Percentiles rank a stretch among this genome's conserved stretches.
phyloP scores from a whole-genome alignment of 805 yeast genomes.

The Allodekkera sacchari region DNA sequence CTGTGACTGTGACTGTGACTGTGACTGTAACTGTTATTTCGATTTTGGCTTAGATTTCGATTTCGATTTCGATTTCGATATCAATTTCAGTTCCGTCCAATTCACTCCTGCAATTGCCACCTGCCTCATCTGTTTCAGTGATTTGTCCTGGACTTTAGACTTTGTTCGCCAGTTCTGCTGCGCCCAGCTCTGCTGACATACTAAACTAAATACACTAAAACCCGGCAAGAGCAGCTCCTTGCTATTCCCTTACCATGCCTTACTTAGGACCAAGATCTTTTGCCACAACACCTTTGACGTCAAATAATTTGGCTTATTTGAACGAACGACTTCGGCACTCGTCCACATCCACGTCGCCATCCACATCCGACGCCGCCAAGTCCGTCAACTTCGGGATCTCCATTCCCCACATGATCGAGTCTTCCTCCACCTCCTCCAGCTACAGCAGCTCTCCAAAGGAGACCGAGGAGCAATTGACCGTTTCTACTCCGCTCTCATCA shows the following conservation, averaged over 20 bases:
- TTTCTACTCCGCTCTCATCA: constrained; percentile 22
- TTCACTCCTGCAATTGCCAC: too few species aligned
- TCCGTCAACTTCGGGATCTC: constrained; percentile 8
- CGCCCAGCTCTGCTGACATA: too few species aligned
- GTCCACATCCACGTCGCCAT: constrained; percentile 1
- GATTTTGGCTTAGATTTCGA: too few species aligned
- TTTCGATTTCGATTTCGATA: too few species aligned
- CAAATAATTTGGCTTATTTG: constrained; percentile 23
- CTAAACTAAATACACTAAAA: too few species aligned
- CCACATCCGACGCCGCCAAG: constrained; percentile 1
- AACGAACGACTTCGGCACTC: constrained; percentile 9
- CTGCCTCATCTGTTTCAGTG: too few species aligned
- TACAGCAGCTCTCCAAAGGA: constrained; percentile 14
- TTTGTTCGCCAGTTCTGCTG: too few species aligned
- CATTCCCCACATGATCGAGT: constrained; percentile 9
- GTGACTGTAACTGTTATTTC: too few species aligned
- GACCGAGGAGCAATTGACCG: constrained; percentile 14
- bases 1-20: too few species aligned
- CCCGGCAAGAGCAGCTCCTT: too few species aligned
- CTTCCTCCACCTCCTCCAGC: constrained; percentile 11
- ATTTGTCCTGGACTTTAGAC: too few species aligned
- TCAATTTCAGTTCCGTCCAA: too few species aligned
- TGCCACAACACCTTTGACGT: constrained; percentile 27
- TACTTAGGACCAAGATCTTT: constrained; percentile 28
- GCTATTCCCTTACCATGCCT: constrained; percentile 19